phyloP scores from a whole-genome alignment of 495 filamentous ascomycete genomes.

The Baudoinia panamericana region DNA sequence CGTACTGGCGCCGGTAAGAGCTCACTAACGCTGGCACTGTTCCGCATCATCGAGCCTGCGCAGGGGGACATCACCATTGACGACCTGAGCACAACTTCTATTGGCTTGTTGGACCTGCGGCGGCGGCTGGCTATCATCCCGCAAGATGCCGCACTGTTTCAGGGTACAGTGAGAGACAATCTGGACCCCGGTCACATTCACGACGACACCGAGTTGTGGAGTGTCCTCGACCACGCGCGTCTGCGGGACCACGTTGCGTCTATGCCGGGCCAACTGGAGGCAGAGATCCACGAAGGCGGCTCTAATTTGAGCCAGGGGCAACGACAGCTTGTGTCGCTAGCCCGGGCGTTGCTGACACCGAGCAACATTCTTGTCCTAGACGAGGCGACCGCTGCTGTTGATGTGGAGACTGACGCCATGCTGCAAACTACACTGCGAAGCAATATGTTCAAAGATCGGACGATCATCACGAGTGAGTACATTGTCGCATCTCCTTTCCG shows the following conservation, averaged over 20 bases:
- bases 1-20: slow-evolving; percentile 95
- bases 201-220: slow-evolving; percentile 96
- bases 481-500: background rate
- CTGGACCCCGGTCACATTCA: slow-evolving; percentile 90
- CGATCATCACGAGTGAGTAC: slow-evolving; percentile 67
- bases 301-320: slow-evolving; percentile 70
- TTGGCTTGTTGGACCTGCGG: slow-evolving; percentile 80
- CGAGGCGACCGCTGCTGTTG: slow-evolving; percentile 93
- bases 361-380: slow-evolving; percentile 96
- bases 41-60: slow-evolving; percentile 84
- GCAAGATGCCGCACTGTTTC: slow-evolving; percentile 93
- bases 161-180: slow-evolving; percentile 92
- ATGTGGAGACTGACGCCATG: slow-evolving; percentile 85
- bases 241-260: slow-evolving; percentile 78
- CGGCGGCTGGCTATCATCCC: slow-evolving; percentile 93
- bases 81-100: slow-evolving; percentile 71
- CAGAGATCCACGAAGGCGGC: slow-evolving; percentile 87
- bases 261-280: slow-evolving; percentile 86
- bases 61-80: slow-evolving; percentile 80
- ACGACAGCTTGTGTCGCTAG: slow-evolving; percentile 83
- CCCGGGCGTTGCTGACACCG: slow-evolving; percentile 82
- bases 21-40: slow-evolving; percentile 82
- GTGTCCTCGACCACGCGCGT: slow-evolving; percentile 86
- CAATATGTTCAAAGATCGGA: slow-evolving; percentile 66
- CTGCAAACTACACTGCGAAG: slow-evolving; percentile 54